Conservation (phyloP, 192 early-diverging fungal species). For the Jimgerdemannia flammicorona region DNA sequence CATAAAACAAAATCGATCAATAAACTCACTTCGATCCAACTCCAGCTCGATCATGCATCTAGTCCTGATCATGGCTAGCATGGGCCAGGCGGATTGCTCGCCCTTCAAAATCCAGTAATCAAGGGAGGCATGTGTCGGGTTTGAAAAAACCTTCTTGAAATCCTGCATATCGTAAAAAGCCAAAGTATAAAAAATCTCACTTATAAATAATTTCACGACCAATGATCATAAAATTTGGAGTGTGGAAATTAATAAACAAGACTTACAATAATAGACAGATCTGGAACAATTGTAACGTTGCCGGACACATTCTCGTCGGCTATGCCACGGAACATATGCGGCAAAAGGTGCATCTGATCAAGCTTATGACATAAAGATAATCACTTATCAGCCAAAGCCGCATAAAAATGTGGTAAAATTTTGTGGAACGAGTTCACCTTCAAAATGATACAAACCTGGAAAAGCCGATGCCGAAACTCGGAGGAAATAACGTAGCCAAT, state of each 20-base stretch:
- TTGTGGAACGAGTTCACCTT: no score
- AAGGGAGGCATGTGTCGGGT: slow-evolving; percentile 60
- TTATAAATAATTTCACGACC: no score
- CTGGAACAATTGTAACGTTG: slow-evolving; percentile 68
- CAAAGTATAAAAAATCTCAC: slow-evolving; percentile 2
- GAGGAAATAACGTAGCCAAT: slow-evolving; percentile 45
- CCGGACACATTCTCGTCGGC: slow-evolving; percentile 64
- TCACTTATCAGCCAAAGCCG: neutral
- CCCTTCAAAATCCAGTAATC: slow-evolving; percentile 69
- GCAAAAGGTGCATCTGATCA: slow-evolving; percentile 58
- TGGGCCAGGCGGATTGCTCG: slow-evolving; percentile 78
- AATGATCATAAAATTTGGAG: neutral
- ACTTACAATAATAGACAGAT: slow-evolving; percentile 41
- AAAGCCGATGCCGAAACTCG: slow-evolving; percentile 60
- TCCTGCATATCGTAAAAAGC: slow-evolving; percentile 35
- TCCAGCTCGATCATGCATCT: slow-evolving; percentile 70
- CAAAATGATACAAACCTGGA: slow-evolving; percentile 38
- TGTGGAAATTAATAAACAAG: neutral
- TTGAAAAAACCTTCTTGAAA: slow-evolving; percentile 61
- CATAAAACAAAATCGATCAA: neutral
- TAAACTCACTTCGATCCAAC: slow-evolving; percentile 44
- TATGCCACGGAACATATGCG: slow-evolving; percentile 47
- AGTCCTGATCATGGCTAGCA: slow-evolving; percentile 60
- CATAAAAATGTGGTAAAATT: no score
- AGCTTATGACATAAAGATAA: slow-evolving; percentile 26